These are phyloP conservation scores for Cinnamomum micranthum DNA, from an alignment of 164 flowering plant species.

Conservation along the genomic window DNA sequence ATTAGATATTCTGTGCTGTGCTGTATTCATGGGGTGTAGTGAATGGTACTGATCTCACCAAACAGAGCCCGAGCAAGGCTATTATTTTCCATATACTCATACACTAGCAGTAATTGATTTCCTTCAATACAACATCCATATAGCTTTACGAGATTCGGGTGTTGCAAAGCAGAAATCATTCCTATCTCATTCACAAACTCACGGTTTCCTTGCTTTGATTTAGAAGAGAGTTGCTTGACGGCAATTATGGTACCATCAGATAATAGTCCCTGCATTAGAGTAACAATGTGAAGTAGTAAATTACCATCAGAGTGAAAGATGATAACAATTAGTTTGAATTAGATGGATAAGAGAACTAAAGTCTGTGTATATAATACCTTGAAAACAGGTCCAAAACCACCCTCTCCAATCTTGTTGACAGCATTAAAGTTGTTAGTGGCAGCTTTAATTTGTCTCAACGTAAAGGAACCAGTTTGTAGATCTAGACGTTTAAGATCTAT, in stretches of 20 bases:
- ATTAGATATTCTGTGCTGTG: too few relatives aligned
- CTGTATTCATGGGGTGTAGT: background rate
- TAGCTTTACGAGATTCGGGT: conserved; percentile 56
- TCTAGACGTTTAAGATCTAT: conserved; percentile 32
- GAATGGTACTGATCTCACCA: conserved; percentile 23
- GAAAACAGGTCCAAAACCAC: conserved; percentile 65
- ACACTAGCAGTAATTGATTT: conserved; percentile 43
- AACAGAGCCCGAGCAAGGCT: conserved; percentile 50
- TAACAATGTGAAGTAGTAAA: background rate
- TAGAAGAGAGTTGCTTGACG: conserved; percentile 63
- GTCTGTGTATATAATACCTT: conserved; percentile 20
- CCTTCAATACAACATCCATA: conserved; percentile 57
- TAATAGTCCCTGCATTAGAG: conserved; percentile 20
- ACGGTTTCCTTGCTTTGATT: conserved; percentile 61
- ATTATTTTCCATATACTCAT: conserved; percentile 61
- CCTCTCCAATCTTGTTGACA: conserved; percentile 57
- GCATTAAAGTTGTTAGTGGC: conserved; percentile 42
- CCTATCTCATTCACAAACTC: conserved; percentile 67
- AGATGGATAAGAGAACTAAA: too few relatives aligned
- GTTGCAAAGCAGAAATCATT: conserved; percentile 57
- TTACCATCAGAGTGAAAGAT: background rate
- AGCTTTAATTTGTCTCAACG: conserved; percentile 44
- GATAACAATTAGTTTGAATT: background rate
- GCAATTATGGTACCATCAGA: conserved; percentile 52
- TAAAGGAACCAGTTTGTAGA: conserved; percentile 36